phyloP scores from a whole-genome alignment of 2,329 filamentous ascomycete genomes.

The Calonectria pteridis region DNA sequence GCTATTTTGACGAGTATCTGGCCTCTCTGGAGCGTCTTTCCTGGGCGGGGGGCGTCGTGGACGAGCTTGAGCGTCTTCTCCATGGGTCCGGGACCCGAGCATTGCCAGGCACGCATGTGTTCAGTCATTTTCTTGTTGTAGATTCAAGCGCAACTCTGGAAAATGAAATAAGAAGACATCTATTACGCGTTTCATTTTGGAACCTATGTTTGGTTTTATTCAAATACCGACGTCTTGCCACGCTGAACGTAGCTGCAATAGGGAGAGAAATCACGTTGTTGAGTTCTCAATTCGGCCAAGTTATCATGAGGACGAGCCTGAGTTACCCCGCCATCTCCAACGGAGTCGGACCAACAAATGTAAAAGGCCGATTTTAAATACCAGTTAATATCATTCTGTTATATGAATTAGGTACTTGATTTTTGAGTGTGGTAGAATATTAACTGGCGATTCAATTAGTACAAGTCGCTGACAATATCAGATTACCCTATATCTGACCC shows the following conservation, averaged over 20 bases:
- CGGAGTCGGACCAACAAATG: conserved; percentile 14
- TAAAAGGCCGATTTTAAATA: neutral
- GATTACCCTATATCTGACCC: neutral
- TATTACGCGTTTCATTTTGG: neutral
- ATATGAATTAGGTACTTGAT: neutral
- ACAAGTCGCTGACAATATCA: neutral
- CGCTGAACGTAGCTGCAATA: neutral
- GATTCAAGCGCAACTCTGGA: neutral
- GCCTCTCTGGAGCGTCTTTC: conserved; percentile 38
- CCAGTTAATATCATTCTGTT: neutral
- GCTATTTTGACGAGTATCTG: conserved; percentile 59
- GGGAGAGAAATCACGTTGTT: conserved; percentile 20
- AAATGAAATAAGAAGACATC: neutral
- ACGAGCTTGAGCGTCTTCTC: conserved; percentile 40
- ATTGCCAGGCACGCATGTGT: conserved; percentile 48
- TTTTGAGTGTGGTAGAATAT: neutral
- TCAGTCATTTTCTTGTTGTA: conserved; percentile 32
- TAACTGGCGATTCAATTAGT: neutral
- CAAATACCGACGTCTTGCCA: neutral
- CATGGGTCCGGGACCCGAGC: conserved; percentile 41
- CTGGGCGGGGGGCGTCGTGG: conserved; percentile 33
- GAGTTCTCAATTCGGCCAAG: neutral
- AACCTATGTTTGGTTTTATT: neutral
- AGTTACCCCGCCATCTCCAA: conserved; percentile 16
- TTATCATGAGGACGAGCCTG: neutral